These are phyloP conservation scores for Brasilioporus rufonigricans DNA, from an alignment of 768 basidiomycete genomes.

Conservation along the genomic window DNA sequence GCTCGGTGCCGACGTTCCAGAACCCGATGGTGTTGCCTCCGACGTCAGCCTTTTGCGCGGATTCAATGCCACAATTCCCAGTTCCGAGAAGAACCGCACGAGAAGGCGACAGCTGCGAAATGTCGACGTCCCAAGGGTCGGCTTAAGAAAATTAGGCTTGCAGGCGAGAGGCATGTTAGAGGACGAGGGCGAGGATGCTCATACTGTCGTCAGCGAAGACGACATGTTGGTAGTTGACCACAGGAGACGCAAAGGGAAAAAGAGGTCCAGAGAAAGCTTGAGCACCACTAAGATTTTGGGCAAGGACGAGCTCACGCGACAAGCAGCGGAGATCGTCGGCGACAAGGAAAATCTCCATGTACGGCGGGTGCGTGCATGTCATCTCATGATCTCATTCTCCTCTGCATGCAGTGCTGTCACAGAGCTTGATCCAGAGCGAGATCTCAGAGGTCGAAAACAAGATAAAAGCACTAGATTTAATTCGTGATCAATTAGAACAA, in stretches of 20 bases:
- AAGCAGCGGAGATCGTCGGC: constrained; percentile 79
- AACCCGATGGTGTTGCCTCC: constrained; percentile 65
- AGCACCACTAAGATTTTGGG: constrained; percentile 70
- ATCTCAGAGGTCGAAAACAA: constrained; percentile 87
- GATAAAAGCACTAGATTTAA: constrained; percentile 80
- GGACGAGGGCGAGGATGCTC: constrained; percentile 50
- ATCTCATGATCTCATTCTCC: constrained; percentile 1
- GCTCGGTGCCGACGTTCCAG: constrained; percentile 68
- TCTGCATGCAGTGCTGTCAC: constrained; percentile 10
- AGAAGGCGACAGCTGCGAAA: constrained; percentile 78
- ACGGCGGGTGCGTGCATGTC: constrained; percentile 55
- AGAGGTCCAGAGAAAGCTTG: constrained; percentile 62
- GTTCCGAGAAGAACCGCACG: constrained; percentile 74
- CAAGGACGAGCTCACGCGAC: constrained; percentile 79
- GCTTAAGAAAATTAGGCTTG: constrained; percentile 78
- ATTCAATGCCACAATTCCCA: constrained; percentile 94
- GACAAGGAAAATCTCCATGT: constrained; percentile 95
- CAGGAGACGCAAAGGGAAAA: constrained; percentile 35
- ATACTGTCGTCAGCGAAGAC: constrained; percentile 71
- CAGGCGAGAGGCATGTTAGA: constrained; percentile 69
- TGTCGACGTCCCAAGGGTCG: constrained; percentile 70
- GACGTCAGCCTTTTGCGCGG: constrained; percentile 83
- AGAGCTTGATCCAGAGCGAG: constrained; percentile 86
- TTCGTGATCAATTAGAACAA: constrained; percentile 75
- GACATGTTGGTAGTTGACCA: constrained; percentile 60